A percentile compares a stretch with the other conserved stretches of the same genome.
These are phyloP conservation scores for Monosporozyma siamensis DNA, from an alignment of 805 yeast species.

Conservation along the genomic window DNA sequence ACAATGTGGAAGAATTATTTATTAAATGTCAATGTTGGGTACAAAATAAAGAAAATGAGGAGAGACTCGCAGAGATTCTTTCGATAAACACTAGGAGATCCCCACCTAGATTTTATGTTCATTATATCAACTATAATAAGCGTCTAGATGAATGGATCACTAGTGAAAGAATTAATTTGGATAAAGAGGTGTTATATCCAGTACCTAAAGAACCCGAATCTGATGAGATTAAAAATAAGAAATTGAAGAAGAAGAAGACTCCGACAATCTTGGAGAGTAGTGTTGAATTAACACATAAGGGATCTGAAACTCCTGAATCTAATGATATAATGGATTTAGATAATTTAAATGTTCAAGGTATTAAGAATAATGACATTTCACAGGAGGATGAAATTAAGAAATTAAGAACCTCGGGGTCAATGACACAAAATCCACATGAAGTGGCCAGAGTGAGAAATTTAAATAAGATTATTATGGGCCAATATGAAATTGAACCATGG, in stretches of 20 bases:
- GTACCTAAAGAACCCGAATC: slow-evolving; percentile 44
- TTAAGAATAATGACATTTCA: slow-evolving; percentile 57
- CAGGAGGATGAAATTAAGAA: slow-evolving; percentile 90
- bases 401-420: slow-evolving; percentile 89
- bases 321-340: slow-evolving; percentile 78
- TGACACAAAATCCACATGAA: slow-evolving; percentile 84
- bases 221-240: slow-evolving; percentile 29
- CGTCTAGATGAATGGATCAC: slow-evolving; percentile 94
- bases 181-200: slow-evolving; percentile 64
- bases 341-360: slow-evolving; percentile 75
- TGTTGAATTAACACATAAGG: slow-evolving; percentile 7
- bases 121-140: slow-evolving; percentile 88
- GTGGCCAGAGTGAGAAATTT: slow-evolving; percentile 86
- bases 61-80: slow-evolving; percentile 75
- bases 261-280: slow-evolving; percentile 5
- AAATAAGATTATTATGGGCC: slow-evolving; percentile 71
- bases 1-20: slow-evolving; percentile 40
- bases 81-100: slow-evolving; percentile 70
- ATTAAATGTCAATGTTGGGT: slow-evolving; percentile 80
- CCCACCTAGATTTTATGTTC: slow-evolving; percentile 78
- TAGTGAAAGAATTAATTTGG: slow-evolving; percentile 59
- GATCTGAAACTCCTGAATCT: slow-evolving; percentile 26
- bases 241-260: slow-evolving; percentile 32
- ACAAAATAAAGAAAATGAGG: slow-evolving; percentile 61
- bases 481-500: slow-evolving; percentile 95